Conservation (phyloP, 2,329 filamentous ascomycete genomes). For the Periconia macrospinosa region DNA sequence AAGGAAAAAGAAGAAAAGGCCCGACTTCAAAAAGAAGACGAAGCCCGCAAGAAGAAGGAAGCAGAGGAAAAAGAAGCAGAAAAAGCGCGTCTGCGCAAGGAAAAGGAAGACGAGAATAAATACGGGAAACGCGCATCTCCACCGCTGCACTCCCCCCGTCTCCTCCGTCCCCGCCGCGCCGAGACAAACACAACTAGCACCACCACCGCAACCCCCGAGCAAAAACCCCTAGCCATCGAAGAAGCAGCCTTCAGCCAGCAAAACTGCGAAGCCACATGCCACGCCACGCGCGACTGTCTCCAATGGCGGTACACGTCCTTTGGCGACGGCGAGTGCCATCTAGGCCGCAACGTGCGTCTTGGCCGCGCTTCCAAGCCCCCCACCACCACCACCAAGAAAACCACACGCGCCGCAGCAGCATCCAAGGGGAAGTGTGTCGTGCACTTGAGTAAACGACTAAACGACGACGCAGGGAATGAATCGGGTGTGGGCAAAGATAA, state of each 20-base stretch:
- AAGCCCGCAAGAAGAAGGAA: constrained; percentile 1
- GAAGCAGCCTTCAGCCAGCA: constrained; percentile 26
- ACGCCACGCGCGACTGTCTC: constrained; percentile 33
- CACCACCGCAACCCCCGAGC: constrained; percentile 8
- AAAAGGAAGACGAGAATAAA: constrained; percentile 6
- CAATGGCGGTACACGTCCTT: constrained; percentile 37
- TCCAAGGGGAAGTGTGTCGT: too few species aligned
- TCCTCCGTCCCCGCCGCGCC: not conserved
- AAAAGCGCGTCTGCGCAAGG: not conserved
- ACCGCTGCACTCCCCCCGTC: not conserved
- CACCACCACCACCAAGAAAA: too few species aligned
- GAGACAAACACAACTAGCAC: too few species aligned
- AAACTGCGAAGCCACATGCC: constrained; percentile 32
- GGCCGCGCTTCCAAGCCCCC: constrained; percentile 9
- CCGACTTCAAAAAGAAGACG: not conserved
- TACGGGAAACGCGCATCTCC: not conserved
- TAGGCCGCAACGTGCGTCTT: constrained; percentile 34
- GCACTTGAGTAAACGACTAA: too few species aligned
- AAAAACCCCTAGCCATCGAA: constrained; percentile 19
- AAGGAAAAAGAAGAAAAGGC: constrained; percentile 3
- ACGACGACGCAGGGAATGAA: not conserved
- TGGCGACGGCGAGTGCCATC: constrained; percentile 34
- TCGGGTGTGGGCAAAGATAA: not conserved
- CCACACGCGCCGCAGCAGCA: too few species aligned
- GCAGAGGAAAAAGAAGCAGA: constrained; percentile 11